Evolutionary conservation across 2,329 filamentous ascomycete genomes (phyloP).

Genomic region (Xylaria sp.): DNA sequence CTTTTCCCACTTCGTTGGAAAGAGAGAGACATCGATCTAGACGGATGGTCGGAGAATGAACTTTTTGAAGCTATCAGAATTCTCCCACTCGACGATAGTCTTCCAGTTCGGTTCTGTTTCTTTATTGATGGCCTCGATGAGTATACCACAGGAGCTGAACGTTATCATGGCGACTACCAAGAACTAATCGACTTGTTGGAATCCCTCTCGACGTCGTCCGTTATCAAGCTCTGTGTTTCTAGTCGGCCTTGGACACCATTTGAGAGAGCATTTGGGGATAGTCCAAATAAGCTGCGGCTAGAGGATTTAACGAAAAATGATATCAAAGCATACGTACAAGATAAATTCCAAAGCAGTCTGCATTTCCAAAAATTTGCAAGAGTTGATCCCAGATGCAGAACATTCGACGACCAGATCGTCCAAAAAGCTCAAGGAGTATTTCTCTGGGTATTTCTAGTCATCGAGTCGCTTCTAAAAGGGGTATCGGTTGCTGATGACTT

Average conservation of each 20-base stretch:
- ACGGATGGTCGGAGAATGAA: background rate
- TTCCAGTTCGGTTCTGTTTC: background rate
- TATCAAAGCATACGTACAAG: conserved; percentile 39
- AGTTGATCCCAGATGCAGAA: background rate
- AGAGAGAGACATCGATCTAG: background rate
- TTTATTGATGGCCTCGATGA: background rate
- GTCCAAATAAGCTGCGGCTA: conserved; percentile 35
- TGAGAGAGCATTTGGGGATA: conserved; percentile 39
- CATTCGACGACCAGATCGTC: background rate
- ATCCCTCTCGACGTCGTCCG: background rate
- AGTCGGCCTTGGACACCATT: conserved; percentile 47
- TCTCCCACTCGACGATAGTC: background rate
- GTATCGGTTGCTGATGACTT: conserved; percentile 38
- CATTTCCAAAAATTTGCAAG: background rate
- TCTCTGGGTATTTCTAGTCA: conserved; percentile 46
- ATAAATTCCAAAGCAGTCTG: conserved; percentile 34
- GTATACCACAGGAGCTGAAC: background rate
- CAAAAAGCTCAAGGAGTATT: background rate
- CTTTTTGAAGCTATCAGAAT: background rate
- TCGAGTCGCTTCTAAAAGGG: conserved; percentile 40
- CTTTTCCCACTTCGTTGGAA: conserved; percentile 2
- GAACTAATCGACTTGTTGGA: background rate
- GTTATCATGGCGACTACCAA: background rate
- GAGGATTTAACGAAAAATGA: conserved; percentile 42
- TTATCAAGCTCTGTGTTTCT: conserved; percentile 46